phyloP scores from a whole-genome alignment of 2,329 filamentous ascomycete species.

The Fusarium aywerte region DNA sequence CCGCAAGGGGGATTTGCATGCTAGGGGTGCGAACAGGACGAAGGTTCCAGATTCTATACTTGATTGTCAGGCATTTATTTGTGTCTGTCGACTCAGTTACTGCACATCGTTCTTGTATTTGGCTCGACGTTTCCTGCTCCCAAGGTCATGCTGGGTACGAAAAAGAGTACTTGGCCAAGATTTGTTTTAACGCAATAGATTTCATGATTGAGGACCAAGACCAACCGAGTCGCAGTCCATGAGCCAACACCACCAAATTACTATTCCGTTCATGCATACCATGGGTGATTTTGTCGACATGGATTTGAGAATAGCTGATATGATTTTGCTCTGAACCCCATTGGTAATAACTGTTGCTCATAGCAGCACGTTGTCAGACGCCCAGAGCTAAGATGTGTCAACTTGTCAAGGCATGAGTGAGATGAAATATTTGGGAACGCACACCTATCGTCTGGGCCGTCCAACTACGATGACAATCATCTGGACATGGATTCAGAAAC shows the following conservation, averaged over 20 bases:
- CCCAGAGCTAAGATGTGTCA: slow-evolving; percentile 27
- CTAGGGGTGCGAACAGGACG: slow-evolving; percentile 23
- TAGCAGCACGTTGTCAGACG: slow-evolving; percentile 26
- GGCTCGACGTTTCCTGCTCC: slow-evolving; percentile 31
- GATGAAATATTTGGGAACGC: slow-evolving; percentile 7
- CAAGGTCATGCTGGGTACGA: slow-evolving; percentile 19
- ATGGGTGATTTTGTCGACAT: slow-evolving; percentile 24
- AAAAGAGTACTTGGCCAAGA: slow-evolving; percentile 21
- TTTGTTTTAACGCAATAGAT: slow-evolving; percentile 41
- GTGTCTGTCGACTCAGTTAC: slow-evolving; percentile 28
- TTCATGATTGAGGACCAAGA: slow-evolving; percentile 42
- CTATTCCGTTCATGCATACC: slow-evolving; percentile 10
- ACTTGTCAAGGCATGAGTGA: slow-evolving; percentile 4
- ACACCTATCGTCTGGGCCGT: slow-evolving; percentile 4
- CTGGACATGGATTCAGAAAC: slow-evolving; percentile 11
- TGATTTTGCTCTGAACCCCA: not conserved
- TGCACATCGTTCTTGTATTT: slow-evolving; percentile 19
- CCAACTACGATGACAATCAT: slow-evolving; percentile 8
- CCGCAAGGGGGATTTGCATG: slow-evolving; percentile 11
- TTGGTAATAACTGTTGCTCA: not conserved
- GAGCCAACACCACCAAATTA: slow-evolving; percentile 41
- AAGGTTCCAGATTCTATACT: slow-evolving; percentile 30
- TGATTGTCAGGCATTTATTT: slow-evolving; percentile 33
- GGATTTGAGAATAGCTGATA: slow-evolving; percentile 5
- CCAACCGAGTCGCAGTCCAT: slow-evolving; percentile 43